Percentiles rank a stretch among this genome's conserved stretches.
Evolutionary conservation across 139 green algal species (phyloP).

Genomic region (Micractinium sp.): DNA sequence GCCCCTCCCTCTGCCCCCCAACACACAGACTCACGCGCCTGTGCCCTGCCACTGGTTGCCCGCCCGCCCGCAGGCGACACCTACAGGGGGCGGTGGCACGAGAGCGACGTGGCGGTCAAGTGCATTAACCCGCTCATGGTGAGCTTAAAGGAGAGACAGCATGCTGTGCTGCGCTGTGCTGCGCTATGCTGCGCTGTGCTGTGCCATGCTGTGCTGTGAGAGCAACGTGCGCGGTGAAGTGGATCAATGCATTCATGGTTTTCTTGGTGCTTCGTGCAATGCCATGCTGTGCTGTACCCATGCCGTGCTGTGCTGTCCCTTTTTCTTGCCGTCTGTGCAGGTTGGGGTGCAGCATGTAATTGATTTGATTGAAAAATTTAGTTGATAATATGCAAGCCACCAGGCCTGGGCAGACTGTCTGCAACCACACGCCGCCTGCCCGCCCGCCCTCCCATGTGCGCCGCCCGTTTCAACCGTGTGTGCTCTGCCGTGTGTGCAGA

Average conservation of each 20-base stretch:
- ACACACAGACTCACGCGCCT: neutral
- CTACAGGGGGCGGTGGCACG: conserved; percentile 65
- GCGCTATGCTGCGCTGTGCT: neutral
- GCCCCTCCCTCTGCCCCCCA: neutral
- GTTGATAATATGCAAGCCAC: neutral
- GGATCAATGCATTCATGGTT: too few relatives aligned
- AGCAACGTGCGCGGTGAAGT: too few relatives aligned
- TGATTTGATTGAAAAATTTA: too few relatives aligned
- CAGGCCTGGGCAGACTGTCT: too few relatives aligned
- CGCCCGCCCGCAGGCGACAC: conserved; percentile 47
- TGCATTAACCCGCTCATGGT: conserved; percentile 26
- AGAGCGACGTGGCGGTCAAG: conserved; percentile 64
- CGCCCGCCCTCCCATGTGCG: neutral
- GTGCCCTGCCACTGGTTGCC: too few relatives aligned
- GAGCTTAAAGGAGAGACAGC: too few relatives aligned
- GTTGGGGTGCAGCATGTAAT: conserved; percentile 34
- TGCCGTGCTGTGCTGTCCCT: too few relatives aligned
- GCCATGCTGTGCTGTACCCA: too few relatives aligned
- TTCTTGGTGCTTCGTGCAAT: too few relatives aligned
- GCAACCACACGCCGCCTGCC: neutral
- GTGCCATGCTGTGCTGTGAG: too few relatives aligned
- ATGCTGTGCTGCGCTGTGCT: neutral
- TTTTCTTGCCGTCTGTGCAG: too few relatives aligned
- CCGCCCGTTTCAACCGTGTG: too few relatives aligned
- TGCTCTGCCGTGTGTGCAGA: neutral